Conservation (phyloP, 164 flowering plant species). For the Akebia trifoliata region DNA sequence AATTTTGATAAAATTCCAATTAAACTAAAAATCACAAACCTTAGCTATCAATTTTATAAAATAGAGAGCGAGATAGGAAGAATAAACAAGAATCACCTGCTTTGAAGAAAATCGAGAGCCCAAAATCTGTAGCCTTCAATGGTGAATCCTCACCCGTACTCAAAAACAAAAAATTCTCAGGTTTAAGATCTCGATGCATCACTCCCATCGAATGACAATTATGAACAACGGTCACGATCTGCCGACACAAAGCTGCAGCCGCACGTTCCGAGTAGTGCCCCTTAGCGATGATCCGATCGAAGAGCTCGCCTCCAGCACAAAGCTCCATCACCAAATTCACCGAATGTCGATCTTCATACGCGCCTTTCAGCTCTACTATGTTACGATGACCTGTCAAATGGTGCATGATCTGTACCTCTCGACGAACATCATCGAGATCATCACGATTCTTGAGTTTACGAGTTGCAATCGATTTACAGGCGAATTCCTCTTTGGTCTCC, state of each 20-base stretch:
- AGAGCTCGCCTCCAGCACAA: slow-evolving; percentile 86
- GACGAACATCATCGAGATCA: slow-evolving; percentile 73
- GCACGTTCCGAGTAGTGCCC: slow-evolving; percentile 88
- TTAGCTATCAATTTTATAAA: no score
- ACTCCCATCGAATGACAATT: slow-evolving; percentile 84
- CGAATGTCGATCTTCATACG: slow-evolving; percentile 68
- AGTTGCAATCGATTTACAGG: slow-evolving; percentile 83
- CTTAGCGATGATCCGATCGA: slow-evolving; percentile 79
- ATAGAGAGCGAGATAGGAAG: no score
- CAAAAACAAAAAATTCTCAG: slow-evolving; percentile 78
- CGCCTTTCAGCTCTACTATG: slow-evolving; percentile 71
- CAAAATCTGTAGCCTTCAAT: slow-evolving; percentile 82
- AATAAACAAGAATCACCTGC: slow-evolving; percentile 39
- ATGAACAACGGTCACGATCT: slow-evolving; percentile 73
- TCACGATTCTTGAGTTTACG: slow-evolving; percentile 59
- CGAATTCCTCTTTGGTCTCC: slow-evolving; percentile 46
- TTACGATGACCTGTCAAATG: slow-evolving; percentile 82
- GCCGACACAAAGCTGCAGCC: slow-evolving; percentile 62
- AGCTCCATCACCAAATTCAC: slow-evolving; percentile 83
- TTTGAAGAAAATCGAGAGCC: slow-evolving; percentile 79
- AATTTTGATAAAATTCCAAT: not conserved
- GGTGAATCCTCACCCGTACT: slow-evolving; percentile 58
- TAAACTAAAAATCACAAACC: not conserved
- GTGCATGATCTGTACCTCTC: slow-evolving; percentile 95
- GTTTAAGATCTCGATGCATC: slow-evolving; percentile 85